These are phyloP conservation scores for Croton setiger DNA, from an alignment of 441 rosid genomes.

Conservation along the genomic window DNA sequence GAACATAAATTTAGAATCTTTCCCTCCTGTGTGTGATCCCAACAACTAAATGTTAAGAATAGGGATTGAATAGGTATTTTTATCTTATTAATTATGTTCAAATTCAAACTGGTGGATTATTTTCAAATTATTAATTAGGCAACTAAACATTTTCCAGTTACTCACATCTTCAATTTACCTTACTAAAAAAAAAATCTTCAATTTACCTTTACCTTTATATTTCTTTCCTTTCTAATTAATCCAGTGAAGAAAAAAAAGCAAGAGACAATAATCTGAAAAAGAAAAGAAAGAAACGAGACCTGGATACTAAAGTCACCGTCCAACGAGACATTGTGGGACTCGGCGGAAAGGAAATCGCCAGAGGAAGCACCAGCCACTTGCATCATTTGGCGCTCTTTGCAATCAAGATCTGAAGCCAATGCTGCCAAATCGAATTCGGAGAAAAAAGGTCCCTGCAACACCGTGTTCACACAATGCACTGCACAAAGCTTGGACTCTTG, in stretches of 20 bases:
- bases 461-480: slow-evolving; percentile 98
- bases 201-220: background rate
- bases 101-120: too few relatives aligned
- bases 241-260: background rate
- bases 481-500: slow-evolving; percentile 97
- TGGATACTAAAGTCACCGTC: slow-evolving; percentile 94
- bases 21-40: background rate
- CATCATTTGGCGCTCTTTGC: slow-evolving; percentile 82
- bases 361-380: slow-evolving; percentile 33
- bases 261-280: background rate
- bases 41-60: background rate
- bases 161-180: background rate
- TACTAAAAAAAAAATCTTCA: too few relatives aligned
- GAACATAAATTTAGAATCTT: background rate
- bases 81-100: too few relatives aligned
- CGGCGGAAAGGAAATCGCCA: slow-evolving; percentile 72
- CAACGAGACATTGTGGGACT: slow-evolving; percentile 88
- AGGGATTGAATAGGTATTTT: background rate
- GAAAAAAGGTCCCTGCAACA: slow-evolving; percentile 91
- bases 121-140: background rate
- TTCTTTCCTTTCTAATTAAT: background rate
- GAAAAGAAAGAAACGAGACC: slow-evolving; percentile 30
- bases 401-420: slow-evolving; percentile 85
- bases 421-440: slow-evolving; percentile 95
- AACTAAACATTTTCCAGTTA: background rate